phyloP scores from a whole-genome alignment of 169 alveolate genomes.

The Plasmodium coatneyi region DNA sequence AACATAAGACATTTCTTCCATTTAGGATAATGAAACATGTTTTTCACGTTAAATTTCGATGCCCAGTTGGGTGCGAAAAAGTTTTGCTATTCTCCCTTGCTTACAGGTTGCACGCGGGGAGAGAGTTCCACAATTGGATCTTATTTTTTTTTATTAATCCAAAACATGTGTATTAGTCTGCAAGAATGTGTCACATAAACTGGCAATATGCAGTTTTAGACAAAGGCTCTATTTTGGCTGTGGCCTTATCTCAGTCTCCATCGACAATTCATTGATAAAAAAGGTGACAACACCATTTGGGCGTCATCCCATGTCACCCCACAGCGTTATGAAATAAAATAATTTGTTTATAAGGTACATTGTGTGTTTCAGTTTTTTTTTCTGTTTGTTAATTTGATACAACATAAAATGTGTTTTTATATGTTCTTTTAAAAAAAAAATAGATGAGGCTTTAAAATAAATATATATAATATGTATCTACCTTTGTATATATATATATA shows the following conservation, averaged over 20 bases:
- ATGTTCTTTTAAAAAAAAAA: not conserved
- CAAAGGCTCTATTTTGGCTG: not conserved
- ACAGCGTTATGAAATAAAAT: not conserved
- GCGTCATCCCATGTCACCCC: not conserved
- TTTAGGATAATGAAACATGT: not conserved
- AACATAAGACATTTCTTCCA: not conserved
- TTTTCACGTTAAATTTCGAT: not conserved
- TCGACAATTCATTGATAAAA: not conserved
- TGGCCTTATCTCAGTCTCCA: not conserved
- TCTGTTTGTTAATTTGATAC: not conserved
- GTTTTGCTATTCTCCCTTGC: not conserved
- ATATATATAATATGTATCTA: not conserved
- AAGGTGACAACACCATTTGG: not conserved
- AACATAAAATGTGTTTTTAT: not conserved
- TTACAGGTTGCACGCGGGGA: not conserved
- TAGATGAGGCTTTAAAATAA: not conserved
- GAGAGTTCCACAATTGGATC: not conserved
- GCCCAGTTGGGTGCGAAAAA: not conserved
- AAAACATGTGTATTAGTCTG: not conserved
- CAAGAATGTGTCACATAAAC: not conserved
- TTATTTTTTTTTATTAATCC: not conserved
- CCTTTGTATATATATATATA: not conserved
- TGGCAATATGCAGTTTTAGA: not conserved
- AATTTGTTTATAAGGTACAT: not conserved
- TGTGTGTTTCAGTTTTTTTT: not conserved